Evolutionary conservation across 176 grass and related monocot genomes (phyloP), one percentile per base, ranked within the genome.

Genomic region (Microstegium vimineum): DNA sequence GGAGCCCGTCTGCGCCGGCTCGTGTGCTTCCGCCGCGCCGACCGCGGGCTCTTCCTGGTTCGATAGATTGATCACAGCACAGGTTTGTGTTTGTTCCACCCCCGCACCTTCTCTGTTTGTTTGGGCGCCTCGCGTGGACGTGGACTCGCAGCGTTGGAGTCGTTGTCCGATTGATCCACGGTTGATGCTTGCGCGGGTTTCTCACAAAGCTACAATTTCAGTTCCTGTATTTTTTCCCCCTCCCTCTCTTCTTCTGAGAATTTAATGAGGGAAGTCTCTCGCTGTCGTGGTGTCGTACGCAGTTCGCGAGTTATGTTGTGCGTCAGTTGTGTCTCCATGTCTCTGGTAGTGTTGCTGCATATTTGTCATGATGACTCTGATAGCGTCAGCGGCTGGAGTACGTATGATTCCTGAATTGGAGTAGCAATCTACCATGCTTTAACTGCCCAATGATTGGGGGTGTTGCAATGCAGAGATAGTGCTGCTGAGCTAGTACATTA

Each of bases 251-350:
- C n/a, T n/a, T n/a, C 26, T 45, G 59, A 33, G 8, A 66, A 79
- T 34, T 66, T 35, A 17, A 51, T 6, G 63, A 12, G 61, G 62
- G 47, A 51, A 68, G n/a, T n/a, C 63, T 15, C 43, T 80, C 62
- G 77, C n/a, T 80, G 45, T 80, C 77, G 40, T 13, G 16, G 32
- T 17, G 78, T 37, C 78, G 22, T 65, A 47, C 27, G 77, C n/a
- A 14, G 42, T 30, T 66, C 5, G 1, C 52, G 20, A 56, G 7
- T n/a, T 56, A 2, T 47, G 42, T 13, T 5, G 28, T 17, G 73
- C 52, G 73, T 60, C 73, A 60, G 73, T 25, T 8, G 62, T 80
- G 20, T 31, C 27, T 54, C 62, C 32, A 69, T 37, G 22, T 52
- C 63, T 54, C 34, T 37, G 22, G 16, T 34, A 17, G 32, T 28